Evolutionary conservation across 768 basidiomycete genomes (phyloP).

Genomic region (Mycena galericulata): DNA sequence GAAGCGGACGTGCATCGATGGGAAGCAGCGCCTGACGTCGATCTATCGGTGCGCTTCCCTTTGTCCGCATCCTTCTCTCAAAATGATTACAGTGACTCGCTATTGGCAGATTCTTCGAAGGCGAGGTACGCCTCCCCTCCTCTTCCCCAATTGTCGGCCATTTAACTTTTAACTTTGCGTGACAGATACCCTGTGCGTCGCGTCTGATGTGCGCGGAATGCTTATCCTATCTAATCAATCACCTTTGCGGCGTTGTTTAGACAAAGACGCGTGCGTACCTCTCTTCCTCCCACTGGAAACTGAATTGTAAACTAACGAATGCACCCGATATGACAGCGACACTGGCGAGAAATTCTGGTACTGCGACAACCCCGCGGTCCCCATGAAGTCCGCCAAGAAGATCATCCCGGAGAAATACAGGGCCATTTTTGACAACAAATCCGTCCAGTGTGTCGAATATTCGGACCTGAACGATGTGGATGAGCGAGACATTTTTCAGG

Average conservation of each 20-base stretch:
- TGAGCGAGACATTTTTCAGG: conserved; percentile 82
- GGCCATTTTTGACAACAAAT: conserved; percentile 76
- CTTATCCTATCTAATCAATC: too few species aligned
- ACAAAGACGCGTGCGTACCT: conserved; percentile 13
- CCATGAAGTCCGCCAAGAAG: conserved; percentile 35
- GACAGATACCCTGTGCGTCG: conserved; percentile 68
- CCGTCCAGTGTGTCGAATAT: conserved; percentile 87
- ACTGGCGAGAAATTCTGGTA: conserved; percentile 35
- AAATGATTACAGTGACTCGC: neutral
- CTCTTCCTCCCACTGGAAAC: too few species aligned
- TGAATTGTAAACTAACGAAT: too few species aligned
- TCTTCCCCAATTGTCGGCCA: conserved; percentile 14
- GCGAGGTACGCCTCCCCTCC: conserved; percentile 40
- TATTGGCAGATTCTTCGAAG: conserved; percentile 70
- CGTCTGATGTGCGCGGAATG: neutral
- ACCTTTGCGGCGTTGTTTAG: neutral
- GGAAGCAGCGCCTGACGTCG: conserved; percentile 85
- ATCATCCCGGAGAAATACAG: conserved; percentile 67
- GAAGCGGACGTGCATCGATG: conserved; percentile 78
- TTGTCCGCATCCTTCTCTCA: neutral
- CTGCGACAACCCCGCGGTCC: conserved; percentile 34
- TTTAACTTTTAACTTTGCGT: conserved; percentile 10
- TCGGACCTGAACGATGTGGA: conserved; percentile 64
- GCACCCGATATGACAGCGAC: neutral
- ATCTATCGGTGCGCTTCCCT: conserved; percentile 70